Conservation (phyloP, 2,329 filamentous ascomycete genomes). For the Albophoma yamanashiensis region DNA sequence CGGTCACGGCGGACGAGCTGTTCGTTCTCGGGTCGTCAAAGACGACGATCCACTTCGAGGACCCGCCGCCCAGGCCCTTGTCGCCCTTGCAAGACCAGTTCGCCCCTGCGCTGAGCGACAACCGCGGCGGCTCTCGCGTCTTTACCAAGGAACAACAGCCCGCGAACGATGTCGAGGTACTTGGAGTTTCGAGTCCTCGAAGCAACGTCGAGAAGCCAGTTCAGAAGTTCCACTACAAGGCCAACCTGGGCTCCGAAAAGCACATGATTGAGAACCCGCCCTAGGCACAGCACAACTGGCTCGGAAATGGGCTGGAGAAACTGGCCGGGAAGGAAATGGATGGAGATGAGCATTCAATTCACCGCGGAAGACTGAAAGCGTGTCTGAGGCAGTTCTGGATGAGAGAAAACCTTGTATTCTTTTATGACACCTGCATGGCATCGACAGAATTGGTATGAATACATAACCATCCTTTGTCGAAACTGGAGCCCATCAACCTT, state of each 20-base stretch:
- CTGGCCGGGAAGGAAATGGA: no score
- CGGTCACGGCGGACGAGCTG: constrained; percentile 36
- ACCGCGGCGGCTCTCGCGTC: background rate
- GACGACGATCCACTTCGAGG: background rate
- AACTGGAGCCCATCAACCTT: no score
- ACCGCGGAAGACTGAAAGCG: no score
- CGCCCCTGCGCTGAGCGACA: background rate
- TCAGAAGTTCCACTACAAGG: background rate
- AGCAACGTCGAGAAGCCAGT: background rate
- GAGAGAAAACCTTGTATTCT: no score
- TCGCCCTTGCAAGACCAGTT: background rate
- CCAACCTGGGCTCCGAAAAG: background rate
- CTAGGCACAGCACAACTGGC: no score
- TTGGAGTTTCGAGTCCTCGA: background rate
- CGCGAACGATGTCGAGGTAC: background rate
- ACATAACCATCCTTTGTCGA: no score
- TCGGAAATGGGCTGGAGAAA: no score
- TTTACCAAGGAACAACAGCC: background rate
- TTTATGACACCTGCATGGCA: no score
- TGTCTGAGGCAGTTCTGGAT: no score
- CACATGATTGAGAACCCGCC: background rate
- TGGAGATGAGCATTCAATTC: no score
- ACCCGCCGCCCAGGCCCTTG: background rate
- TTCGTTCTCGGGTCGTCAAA: background rate
- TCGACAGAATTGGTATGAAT: no score